Percentiles rank a stretch among this genome's conserved stretches.
Evolutionary conservation across 805 yeast species (phyloP).

Genomic region (Kodamaea kakaduensis): DNA sequence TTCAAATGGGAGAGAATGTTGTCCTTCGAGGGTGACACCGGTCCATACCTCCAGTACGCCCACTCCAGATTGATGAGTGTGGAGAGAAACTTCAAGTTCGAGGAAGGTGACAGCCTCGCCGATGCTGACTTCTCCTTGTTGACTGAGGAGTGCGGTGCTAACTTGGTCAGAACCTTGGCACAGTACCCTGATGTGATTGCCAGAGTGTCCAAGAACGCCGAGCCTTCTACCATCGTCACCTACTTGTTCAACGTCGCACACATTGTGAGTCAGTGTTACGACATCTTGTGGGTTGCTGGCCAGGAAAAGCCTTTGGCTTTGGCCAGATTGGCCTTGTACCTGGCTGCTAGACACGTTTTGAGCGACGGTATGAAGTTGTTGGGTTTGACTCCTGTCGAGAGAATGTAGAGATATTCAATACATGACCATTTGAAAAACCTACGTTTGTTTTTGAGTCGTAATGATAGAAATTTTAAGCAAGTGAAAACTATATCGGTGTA

Average conservation of each 20-base stretch:
- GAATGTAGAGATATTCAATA: conserved; percentile 59
- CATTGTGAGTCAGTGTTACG: conserved; percentile 93
- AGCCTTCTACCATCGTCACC: conserved; percentile 92
- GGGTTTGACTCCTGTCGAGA: conserved; percentile 96
- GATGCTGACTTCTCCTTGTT: conserved; percentile 58
- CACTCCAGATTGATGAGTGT: conserved; percentile 95
- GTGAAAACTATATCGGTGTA: too few relatives aligned
- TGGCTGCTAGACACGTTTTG: conserved; percentile 84
- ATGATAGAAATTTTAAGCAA: too few relatives aligned
- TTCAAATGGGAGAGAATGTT: conserved; percentile 98
- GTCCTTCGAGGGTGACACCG: conserved; percentile 98
- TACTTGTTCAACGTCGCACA: conserved; percentile 90
- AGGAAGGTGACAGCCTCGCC: conserved; percentile 34
- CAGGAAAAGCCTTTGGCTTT: conserved; percentile 81
- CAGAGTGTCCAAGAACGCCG: conserved; percentile 77
- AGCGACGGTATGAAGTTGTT: conserved; percentile 84
- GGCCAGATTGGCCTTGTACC: conserved; percentile 89
- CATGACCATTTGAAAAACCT: too few relatives aligned
- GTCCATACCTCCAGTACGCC: conserved; percentile 97
- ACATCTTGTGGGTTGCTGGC: conserved; percentile 94
- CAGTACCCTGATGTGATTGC: conserved; percentile 89
- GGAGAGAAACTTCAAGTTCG: conserved; percentile 82
- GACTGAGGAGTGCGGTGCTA: conserved; percentile 65
- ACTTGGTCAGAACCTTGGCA: conserved; percentile 71
- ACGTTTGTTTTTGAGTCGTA: too few relatives aligned